Percentiles rank a stretch among this genome's conserved stretches.
phyloP scores from a whole-genome alignment of 345 rosid species.

The Linum lewisii region DNA sequence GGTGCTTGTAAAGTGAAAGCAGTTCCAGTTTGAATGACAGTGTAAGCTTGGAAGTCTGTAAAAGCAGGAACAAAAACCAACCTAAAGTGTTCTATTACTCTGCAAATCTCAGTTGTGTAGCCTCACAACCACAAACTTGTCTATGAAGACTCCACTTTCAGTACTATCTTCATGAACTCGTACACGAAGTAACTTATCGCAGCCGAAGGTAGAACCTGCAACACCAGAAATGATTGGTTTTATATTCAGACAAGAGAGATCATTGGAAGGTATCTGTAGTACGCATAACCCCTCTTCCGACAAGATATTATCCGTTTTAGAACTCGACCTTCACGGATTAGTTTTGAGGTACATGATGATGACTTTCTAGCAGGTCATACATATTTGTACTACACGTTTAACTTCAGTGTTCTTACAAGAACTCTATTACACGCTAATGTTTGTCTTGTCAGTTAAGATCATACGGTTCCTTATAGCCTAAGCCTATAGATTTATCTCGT shows the following conservation, averaged over 20 bases:
- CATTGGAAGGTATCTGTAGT: neutral
- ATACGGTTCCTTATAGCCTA: too few species aligned
- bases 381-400: too few species aligned
- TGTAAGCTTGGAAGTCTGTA: neutral
- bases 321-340: too few species aligned
- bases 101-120: too few species aligned
- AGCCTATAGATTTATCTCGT: too few species aligned
- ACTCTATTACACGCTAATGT: too few species aligned
- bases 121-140: constrained; percentile 1
- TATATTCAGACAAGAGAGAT: neutral
- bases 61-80: neutral
- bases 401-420: too few species aligned
- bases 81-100: neutral
- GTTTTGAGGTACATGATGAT: too few species aligned
- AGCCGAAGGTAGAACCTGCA: constrained; percentile 88
- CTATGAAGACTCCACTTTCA: constrained; percentile 57
- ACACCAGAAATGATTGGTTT: constrained; percentile 1
- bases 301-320: too few species aligned
- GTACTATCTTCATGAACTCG: constrained; percentile 84
- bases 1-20: neutral
- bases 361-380: too few species aligned
- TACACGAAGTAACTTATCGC: constrained; percentile 79
- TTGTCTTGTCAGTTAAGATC: too few species aligned
- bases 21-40: neutral
- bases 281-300: neutral